phyloP scores from a whole-genome alignment of 208 protist genomes.

The Lotmaria passim region DNA sequence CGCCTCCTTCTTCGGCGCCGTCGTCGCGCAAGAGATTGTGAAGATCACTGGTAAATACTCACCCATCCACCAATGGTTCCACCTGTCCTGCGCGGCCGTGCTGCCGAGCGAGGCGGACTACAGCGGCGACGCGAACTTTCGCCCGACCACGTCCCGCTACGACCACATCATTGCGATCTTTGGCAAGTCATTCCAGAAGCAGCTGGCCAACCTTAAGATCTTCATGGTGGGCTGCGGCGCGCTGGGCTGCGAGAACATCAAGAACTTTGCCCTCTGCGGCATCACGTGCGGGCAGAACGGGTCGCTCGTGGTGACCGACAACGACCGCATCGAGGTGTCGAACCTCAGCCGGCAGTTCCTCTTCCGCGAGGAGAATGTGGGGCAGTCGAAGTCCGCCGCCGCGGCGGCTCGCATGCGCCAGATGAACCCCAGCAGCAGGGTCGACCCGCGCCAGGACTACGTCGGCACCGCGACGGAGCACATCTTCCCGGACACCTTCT shows the following conservation, averaged over 20 bases:
- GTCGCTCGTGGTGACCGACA: conserved; percentile 97
- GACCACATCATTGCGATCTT: conserved; percentile 80
- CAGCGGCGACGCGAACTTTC: conserved; percentile 47
- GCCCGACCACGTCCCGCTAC: conserved; percentile 62
- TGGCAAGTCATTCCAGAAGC: conserved; percentile 73
- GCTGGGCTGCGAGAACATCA: conserved; percentile 99
- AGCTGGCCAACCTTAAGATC: conserved; percentile 62
- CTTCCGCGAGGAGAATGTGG: conserved; percentile 97
- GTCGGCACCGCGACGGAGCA: conserved; percentile 97
- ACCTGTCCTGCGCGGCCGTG: conserved; percentile 92
- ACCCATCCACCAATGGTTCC: conserved; percentile 96
- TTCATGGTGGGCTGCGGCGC: conserved; percentile 99
- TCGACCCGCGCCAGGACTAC: conserved; percentile 85
- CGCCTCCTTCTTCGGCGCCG: conserved; percentile 93
- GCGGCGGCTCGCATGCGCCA: conserved; percentile 90
- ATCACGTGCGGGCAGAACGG: conserved; percentile 85
- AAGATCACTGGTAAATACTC: conserved; percentile 97
- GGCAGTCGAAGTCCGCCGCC: conserved; percentile 95
- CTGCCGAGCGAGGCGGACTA: conserved; percentile 60
- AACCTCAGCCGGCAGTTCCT: conserved; percentile 99
- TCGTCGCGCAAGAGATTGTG: conserved; percentile 97
- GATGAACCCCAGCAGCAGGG: conserved; percentile 96
- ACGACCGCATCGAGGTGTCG: conserved; percentile 99
- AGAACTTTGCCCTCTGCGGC: conserved; percentile 99
- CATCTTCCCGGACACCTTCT: conserved; percentile 97